These are phyloP conservation scores for Ochetophila trinervis DNA, from an alignment of 306 rosid genomes.

Conservation along the genomic window DNA sequence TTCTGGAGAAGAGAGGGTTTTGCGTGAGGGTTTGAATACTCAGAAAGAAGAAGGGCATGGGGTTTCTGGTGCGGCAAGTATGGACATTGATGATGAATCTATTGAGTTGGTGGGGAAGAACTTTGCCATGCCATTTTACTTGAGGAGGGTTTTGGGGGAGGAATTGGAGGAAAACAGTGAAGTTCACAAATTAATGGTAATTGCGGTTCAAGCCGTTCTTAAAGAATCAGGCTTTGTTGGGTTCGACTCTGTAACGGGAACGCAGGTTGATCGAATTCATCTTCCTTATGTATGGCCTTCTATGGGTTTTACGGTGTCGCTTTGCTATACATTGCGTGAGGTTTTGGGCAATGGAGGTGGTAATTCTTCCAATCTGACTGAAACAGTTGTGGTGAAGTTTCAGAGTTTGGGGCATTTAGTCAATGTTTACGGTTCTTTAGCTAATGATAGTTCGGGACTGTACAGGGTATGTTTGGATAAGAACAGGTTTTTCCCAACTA, in stretches of 20 bases:
- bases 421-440: constrained; percentile 57
- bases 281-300: constrained; percentile 43
- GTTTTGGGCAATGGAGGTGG: constrained; percentile 27
- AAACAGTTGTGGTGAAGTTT: constrained; percentile 49
- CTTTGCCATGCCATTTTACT: constrained; percentile 39
- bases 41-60: constrained; percentile 10
- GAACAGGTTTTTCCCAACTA: constrained; percentile 30
- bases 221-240: constrained; percentile 71
- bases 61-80: constrained; percentile 11
- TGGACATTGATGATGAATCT: constrained; percentile 40
- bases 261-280: constrained; percentile 21
- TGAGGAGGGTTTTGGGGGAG: constrained; percentile 45
- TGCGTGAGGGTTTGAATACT: constrained; percentile 7
- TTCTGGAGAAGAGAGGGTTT: constrained; percentile 4
- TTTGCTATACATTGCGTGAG: constrained; percentile 62
- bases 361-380: constrained; percentile 6
- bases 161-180: constrained; percentile 33
- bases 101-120: constrained; percentile 20
- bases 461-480: constrained; percentile 47
- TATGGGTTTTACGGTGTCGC: constrained; percentile 34
- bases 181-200: constrained; percentile 43
- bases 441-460: constrained; percentile 35
- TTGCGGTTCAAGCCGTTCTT: constrained; percentile 59
- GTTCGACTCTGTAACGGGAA: constrained; percentile 37
- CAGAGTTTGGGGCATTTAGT: constrained; percentile 54